A percentile compares a stretch with the other conserved stretches of the same genome.
phyloP scores from a whole-genome alignment of 2,329 filamentous ascomycete genomes.

The Phoma sp. region DNA sequence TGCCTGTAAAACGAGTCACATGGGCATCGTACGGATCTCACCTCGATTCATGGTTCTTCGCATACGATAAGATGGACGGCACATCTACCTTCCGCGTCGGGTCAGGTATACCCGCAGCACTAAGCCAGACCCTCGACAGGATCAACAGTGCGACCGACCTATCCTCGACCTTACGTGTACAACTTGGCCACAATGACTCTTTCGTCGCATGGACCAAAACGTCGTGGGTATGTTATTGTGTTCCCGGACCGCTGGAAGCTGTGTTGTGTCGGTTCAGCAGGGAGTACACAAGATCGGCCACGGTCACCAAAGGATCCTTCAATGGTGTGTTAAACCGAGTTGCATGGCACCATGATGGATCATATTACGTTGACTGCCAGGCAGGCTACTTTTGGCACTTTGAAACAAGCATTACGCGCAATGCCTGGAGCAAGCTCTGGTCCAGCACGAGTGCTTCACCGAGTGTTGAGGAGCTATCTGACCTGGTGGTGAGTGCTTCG shows the following conservation, averaged over 20 bases:
- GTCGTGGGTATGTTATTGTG: conserved; percentile 25
- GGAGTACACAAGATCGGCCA: not conserved
- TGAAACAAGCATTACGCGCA: conserved; percentile 4
- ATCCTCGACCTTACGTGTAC: conserved; percentile 28
- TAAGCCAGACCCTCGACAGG: conserved; percentile 18
- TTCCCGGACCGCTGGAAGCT: conserved; percentile 19
- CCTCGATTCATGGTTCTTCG: conserved; percentile 38
- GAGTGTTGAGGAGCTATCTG: conserved; percentile 5
- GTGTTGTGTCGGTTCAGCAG: conserved; percentile 20
- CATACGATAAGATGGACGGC: conserved; percentile 26
- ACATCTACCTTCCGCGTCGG: conserved; percentile 17
- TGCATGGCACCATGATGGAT: conserved; percentile 32
- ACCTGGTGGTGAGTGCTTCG: conserved; percentile 29
- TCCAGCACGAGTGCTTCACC: not conserved
- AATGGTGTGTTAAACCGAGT: conserved; percentile 19
- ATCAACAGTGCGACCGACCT: not conserved
- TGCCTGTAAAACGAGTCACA: conserved; percentile 24
- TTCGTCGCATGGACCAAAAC: conserved; percentile 32
- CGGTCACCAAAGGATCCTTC: conserved; percentile 21
- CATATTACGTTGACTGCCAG: conserved; percentile 26
- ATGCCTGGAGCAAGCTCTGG: conserved; percentile 33
- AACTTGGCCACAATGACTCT: conserved; percentile 33
- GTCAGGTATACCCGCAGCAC: conserved; percentile 9
- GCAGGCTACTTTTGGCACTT: conserved; percentile 22
- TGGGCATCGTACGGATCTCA: conserved; percentile 38